These are phyloP conservation scores for Pulveroboletus ravenelii DNA, from an alignment of 768 basidiomycete species.

Conservation along the genomic window DNA sequence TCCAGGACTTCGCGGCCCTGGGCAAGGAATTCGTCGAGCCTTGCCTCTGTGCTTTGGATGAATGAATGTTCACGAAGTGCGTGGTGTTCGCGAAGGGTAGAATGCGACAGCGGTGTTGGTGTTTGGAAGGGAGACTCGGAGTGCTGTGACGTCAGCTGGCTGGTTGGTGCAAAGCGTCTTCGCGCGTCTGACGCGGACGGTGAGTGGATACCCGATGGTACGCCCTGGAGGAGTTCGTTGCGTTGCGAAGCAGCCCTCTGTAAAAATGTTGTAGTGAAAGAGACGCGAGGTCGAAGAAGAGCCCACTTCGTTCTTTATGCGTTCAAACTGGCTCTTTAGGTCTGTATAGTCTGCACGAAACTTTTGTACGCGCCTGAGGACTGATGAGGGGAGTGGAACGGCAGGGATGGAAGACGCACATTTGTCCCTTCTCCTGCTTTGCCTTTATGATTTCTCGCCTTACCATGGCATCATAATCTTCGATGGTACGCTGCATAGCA, in stretches of 20 bases:
- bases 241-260: constrained; percentile 61
- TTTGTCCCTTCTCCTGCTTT: constrained; percentile 94
- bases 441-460: constrained; percentile 93
- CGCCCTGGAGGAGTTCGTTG: constrained; percentile 56
- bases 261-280: neutral
- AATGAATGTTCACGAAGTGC: constrained; percentile 89
- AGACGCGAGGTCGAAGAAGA: neutral
- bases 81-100: constrained; percentile 62
- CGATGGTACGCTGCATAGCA: constrained; percentile 89
- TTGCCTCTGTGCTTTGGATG: constrained; percentile 73
- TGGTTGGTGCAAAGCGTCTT: constrained; percentile 49
- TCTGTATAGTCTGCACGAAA: constrained; percentile 85
- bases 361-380: constrained; percentile 80
- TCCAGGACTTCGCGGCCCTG: constrained; percentile 91
- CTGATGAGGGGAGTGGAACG: constrained; percentile 1
- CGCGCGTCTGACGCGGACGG: constrained; percentile 46
- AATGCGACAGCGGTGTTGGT: constrained; percentile 49
- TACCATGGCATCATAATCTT: constrained; percentile 97
- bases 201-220: constrained; percentile 35
- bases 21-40: constrained; percentile 85
- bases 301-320: constrained; percentile 54
- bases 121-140: constrained; percentile 86
- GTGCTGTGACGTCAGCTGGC: constrained; percentile 42
- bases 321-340: constrained; percentile 78
- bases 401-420: constrained; percentile 45